Base-by-base conservation (phyloP, 2,329 filamentous ascomycete genomes). In the Botrytis hyacinthi region DNA sequence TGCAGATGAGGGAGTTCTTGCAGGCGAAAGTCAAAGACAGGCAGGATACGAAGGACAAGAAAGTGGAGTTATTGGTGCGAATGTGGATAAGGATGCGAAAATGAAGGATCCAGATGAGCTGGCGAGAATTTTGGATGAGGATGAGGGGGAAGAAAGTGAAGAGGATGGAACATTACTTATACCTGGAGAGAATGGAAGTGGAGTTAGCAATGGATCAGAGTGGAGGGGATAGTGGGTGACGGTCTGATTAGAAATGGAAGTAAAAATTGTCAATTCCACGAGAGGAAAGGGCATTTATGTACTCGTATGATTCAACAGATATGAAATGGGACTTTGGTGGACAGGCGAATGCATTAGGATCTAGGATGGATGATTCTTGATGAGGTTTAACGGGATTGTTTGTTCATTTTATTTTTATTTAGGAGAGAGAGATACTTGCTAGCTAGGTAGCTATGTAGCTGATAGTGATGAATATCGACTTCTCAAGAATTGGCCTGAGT, bases 101-200 rank as follows among this genome's bases (percentile, higher is more conserved):
- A 91, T 91, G 89, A 85, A 86, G 76, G 89, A 91, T 75, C 89
- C 89, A 0, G 89, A 91, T 79, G 90, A 91, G 81, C 83, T 91
- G 72, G 89, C 89, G 2, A 84, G 84, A 73, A 89, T 86, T 16
- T 82, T 91, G 60, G 88, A 90, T 12, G 87, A 88, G 26, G 86
- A 87, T 7, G 86, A 87, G 1, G 85, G 87, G 2, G 85, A 84
- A 75, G 79, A 78, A 63, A 79, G 79, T 73, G 76, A 73, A 16
- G 73, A 69, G 54, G 73, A 71, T 65, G 72, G 67, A 3, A 65
- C 60, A 3, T 20, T 71, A 32, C 68, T 46, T 0, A 40, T 29
- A 18, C n/a, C 26, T 12, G 72, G 67, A n/a, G 42, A 32, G 12
- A 57, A 35, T 20, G 54, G 70, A 22, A 48, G 40, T n/a, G 67